These are phyloP conservation scores for Pseudopithomyces maydicus DNA, from an alignment of 2,329 filamentous ascomycete species.

Conservation along the genomic window DNA sequence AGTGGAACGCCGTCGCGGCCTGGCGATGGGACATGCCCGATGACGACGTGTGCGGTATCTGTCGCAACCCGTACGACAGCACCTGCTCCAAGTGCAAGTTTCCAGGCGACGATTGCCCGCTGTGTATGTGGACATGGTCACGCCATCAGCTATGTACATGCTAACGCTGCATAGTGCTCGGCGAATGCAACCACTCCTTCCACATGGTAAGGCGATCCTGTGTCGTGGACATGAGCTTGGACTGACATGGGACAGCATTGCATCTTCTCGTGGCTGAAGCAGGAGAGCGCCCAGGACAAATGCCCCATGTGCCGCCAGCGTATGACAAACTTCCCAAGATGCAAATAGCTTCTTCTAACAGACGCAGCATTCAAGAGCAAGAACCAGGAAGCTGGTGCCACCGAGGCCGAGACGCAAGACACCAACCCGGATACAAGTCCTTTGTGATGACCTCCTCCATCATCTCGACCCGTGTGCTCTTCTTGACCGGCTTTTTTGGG, in stretches of 20 bases:
- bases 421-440: conserved; percentile 27
- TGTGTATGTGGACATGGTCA: conserved; percentile 65
- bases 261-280: conserved; percentile 93
- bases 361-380: conserved; percentile 46
- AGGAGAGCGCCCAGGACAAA: conserved; percentile 89
- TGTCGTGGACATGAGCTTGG: background rate
- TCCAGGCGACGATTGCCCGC: conserved; percentile 91
- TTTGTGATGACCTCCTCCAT: background rate
- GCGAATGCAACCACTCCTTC: conserved; percentile 96
- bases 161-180: conserved; percentile 69
- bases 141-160: background rate
- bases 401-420: conserved; percentile 16
- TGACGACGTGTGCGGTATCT: conserved; percentile 98
- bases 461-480: background rate
- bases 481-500: too few species aligned
- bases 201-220: conserved; percentile 72
- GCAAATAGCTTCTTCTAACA: conserved; percentile 16
- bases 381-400: conserved; percentile 36
- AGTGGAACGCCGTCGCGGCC: conserved; percentile 92
- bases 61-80: conserved; percentile 95
- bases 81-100: conserved; percentile 98
- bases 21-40: conserved; percentile 98
- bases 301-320: conserved; percentile 98
- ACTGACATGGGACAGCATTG: conserved; percentile 70
- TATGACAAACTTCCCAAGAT: conserved; percentile 51